Base-by-base conservation (phyloP, 2,329 filamentous ascomycete species). In the Arachnopeziza araneosa region DNA sequence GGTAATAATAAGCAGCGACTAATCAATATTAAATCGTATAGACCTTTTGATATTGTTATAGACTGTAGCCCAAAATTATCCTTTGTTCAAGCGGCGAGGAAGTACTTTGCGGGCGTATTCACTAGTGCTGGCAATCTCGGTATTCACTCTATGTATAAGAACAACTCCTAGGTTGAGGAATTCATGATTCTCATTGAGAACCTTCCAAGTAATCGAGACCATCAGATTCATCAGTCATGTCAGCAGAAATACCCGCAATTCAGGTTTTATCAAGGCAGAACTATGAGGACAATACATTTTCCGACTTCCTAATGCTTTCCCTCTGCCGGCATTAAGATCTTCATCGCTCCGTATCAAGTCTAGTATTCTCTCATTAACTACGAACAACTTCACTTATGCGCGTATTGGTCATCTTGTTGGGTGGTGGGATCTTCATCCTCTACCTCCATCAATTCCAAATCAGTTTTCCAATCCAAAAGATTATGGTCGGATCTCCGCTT, bases 401-500 rank as follows among this genome's bases (percentile, higher is more conserved):
- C 57, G 63, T 24, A 17, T 64, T 50, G 66, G 66, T 2, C 57
- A 67, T 58, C 24, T 68, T 17, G 24, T 67, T 5, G 66, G 66
- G 1, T 69, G 67, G 67, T 70, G 66, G 68, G 68, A 67, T 36
- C 60, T 70, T 9, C 66, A 70, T 56, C 66, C 66, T 32, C 57
- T 67, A 21, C 68, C 68, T 10, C 21, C 61, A 10, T 66, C 65
- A 2, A 67, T 61, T 1, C 66, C 67, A 8, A 48, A 44, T 2
- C 50, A 64, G 32, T 67, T 61, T 44, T 59, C 64, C 12, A 64
- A 69, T 60, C 50, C 65, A 1, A 55, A 36, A 9, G 62, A 65
- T n/a, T 70, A 63, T 26, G 66, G 66, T 51, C 60, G 67, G 10
- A 69, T 71, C n/a, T 70, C 69, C 32, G 63, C 61, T 24, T 71